Evolutionary conservation across 1,139 yeast genomes (phyloP).

Genomic region (Saccharomyces hybrid): DNA sequence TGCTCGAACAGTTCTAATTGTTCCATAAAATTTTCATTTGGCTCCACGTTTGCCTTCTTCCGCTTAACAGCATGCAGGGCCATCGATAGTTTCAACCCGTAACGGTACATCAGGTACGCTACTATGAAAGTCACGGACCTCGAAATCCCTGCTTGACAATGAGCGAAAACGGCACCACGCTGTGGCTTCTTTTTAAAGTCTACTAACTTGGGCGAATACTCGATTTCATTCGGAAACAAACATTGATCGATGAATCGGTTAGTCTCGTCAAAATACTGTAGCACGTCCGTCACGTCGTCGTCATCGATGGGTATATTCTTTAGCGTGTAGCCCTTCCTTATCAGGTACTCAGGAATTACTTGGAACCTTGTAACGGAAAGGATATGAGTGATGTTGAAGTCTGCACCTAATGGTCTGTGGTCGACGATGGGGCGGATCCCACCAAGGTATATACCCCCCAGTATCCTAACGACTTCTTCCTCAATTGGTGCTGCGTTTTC

Average conservation of each 20-base stretch:
- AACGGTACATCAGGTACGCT: constrained; percentile 74
- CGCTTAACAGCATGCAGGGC: constrained; percentile 67
- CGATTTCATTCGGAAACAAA: constrained; percentile 37
- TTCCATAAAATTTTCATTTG: constrained; percentile 69
- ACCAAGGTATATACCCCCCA: constrained; percentile 61
- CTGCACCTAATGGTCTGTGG: constrained; percentile 37
- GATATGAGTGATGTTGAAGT: constrained; percentile 55
- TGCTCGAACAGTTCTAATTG: constrained; percentile 62
- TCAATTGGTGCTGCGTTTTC: constrained; percentile 19
- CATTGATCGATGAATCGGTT: constrained; percentile 63
- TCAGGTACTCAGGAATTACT: constrained; percentile 43
- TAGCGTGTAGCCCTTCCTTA: constrained; percentile 41
- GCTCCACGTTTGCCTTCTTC: constrained; percentile 50
- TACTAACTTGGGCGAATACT: constrained; percentile 26
- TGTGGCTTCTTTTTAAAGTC: constrained; percentile 38
- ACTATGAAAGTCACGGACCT: constrained; percentile 65
- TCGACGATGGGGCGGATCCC: constrained; percentile 47
- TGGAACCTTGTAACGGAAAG: constrained; percentile 60
- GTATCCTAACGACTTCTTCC: constrained; percentile 36
- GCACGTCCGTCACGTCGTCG: constrained; percentile 48
- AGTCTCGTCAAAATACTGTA: constrained; percentile 51
- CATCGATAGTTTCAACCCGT: constrained; percentile 48
- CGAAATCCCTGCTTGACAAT: constrained; percentile 85
- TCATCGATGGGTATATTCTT: constrained; percentile 71
- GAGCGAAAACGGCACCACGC: constrained; percentile 42